Evolutionary conservation across 2,329 filamentous ascomycete species (phyloP).

Genomic region (Penicillium sp.): DNA sequence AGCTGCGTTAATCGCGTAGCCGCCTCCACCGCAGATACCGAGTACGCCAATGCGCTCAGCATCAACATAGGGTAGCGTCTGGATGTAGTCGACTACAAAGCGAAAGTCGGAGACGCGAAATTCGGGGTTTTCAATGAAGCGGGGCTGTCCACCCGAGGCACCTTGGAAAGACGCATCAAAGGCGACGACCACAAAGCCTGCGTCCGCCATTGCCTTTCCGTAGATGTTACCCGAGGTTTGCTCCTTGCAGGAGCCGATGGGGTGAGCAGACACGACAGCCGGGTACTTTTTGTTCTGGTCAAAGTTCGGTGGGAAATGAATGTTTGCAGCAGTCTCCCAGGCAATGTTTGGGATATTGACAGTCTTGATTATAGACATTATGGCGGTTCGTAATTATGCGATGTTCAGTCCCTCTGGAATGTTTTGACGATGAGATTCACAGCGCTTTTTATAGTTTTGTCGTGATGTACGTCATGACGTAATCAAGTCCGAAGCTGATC

Average conservation of each 20-base stretch:
- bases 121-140: constrained; percentile 25
- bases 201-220: constrained; percentile 17
- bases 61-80: constrained; percentile 21
- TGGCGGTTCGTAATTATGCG: not conserved
- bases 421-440: no score
- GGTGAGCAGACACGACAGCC: constrained; percentile 21
- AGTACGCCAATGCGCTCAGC: constrained; percentile 22
- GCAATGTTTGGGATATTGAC: constrained; percentile 20
- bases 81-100: constrained; percentile 24
- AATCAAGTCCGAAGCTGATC: no score
- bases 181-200: constrained; percentile 14
- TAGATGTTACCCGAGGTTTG: constrained; percentile 22
- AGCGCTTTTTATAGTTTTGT: no score
- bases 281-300: constrained; percentile 16
- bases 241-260: constrained; percentile 24
- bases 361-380: constrained; percentile 25
- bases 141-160: constrained; percentile 21
- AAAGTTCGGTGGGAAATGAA: constrained; percentile 16
- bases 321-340: constrained; percentile 14
- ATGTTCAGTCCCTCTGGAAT: no score
- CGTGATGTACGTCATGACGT: no score
- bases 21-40: constrained; percentile 25
- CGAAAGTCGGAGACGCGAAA: constrained; percentile 25
- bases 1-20: constrained; percentile 19
- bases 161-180: constrained; percentile 28